A percentile compares a stretch with the other conserved stretches of the same genome.
Conservation (phyloP, 2,329 filamentous ascomycete genomes). For the Tolypocladium guangdongense region DNA sequence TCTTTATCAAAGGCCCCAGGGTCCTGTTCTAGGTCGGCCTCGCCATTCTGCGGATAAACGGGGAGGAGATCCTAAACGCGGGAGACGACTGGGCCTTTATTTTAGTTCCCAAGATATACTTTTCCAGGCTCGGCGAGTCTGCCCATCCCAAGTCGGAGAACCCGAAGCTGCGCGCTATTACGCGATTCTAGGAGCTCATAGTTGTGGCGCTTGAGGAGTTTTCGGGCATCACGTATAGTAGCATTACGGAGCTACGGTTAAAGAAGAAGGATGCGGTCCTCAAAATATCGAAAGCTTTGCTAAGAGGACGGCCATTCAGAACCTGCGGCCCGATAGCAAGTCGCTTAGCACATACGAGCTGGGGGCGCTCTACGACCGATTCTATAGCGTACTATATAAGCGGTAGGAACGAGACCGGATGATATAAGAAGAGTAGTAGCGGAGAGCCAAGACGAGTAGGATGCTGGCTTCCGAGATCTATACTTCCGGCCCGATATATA, state of each 20-base stretch:
- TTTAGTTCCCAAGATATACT: conserved; percentile 90
- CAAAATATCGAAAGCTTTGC: conserved; percentile 96
- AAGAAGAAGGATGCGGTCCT: conserved; percentile 93
- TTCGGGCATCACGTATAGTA: conserved; percentile 85
- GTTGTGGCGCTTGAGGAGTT: conserved; percentile 99
- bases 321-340: conserved; percentile 93
- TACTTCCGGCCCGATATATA: conserved; percentile 17
- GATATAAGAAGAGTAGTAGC: conserved; percentile 64
- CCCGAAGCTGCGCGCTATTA: conserved; percentile 84
- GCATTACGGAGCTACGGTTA: conserved; percentile 74
- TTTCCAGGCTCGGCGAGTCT: conserved; percentile 84
- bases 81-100: conserved; percentile 95
- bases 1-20: conserved; percentile 96
- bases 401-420: conserved; percentile 73
- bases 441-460: conserved; percentile 49
- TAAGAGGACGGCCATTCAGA: conserved; percentile 91
- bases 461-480: conserved; percentile 26
- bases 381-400: conserved; percentile 87
- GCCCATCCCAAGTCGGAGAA: conserved; percentile 95
- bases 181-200: conserved; percentile 95
- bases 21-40: conserved; percentile 94
- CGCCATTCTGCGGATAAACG: conserved; percentile 94
- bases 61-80: conserved; percentile 87
- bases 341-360: conserved; percentile 76
- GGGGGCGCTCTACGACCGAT: conserved; percentile 83